Evolutionary conservation across 371 early-diverging fungal genomes (phyloP), one percentile per base, ranked within the genome.

Genomic region (Rhizopus arrhizus): DNA sequence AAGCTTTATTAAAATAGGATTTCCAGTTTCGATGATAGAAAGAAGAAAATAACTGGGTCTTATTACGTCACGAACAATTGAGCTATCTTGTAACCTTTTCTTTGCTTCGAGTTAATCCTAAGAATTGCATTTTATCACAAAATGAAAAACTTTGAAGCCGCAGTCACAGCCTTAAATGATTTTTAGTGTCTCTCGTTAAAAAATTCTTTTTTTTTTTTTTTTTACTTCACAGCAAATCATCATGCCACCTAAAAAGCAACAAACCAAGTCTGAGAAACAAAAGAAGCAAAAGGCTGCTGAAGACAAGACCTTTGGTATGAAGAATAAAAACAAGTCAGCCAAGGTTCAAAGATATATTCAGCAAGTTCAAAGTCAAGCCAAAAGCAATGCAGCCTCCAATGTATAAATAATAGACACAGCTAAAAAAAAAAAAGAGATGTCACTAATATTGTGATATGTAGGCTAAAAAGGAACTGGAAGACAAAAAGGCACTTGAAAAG

Each of bases 241-340:
- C 13, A 93, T 93, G 93, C 93, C 93, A 43, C 92, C 92, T 50
- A 86, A 87, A 52, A 66, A 73, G 64, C 65, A 68, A 65, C 69
- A 66, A 41, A 78, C 78, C 15, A 91, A 90, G 72, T 68, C 78
- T 13, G 85, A 83, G 29, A 71, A 86, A 54, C 89, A 83, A 69
- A 89, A 83, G 48, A 92, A 92, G 75, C 80, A 82, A 54, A 95
- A 98, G 86, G 73, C 81, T 51, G 86, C 91, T 55, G 99, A 97
- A 63, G 99, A 98, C 79, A 96, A 96, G 84, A 95, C 98, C 52
- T 98, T 98, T 80, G 98, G 99, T 58, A 85, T 98, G 64, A 99
- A 99, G 74, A 97, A 98, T 82, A 98, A 94, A 77, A 94, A 94
- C 75, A 94, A 91, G 64, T 91, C 92, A 28, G 84, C 82, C 58